Conservation (phyloP, 2,329 filamentous ascomycete species). For the Blastomyces percursus region DNA sequence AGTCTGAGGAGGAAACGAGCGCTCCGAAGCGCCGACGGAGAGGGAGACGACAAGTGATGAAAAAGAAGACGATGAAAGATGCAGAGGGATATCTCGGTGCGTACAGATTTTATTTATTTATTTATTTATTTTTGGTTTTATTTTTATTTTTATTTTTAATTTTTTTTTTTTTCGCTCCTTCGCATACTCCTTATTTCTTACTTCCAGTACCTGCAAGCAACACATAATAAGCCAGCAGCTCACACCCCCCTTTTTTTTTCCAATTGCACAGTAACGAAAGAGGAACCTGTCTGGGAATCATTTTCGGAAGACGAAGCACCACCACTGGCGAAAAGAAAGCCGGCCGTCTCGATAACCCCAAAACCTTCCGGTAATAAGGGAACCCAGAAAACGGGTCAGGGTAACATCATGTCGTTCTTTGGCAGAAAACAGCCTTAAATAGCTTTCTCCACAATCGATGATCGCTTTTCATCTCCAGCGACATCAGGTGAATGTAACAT, state of each 20-base stretch:
- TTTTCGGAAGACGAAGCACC: constrained; percentile 79
- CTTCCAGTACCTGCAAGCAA: background rate
- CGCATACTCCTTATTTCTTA: background rate
- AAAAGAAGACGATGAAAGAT: constrained; percentile 77
- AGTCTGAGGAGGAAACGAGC: constrained; percentile 40
- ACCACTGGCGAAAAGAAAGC: constrained; percentile 38
- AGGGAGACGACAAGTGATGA: constrained; percentile 69
- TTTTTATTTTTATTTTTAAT: too few relatives aligned
- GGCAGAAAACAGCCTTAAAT: constrained; percentile 53
- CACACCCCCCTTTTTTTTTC: background rate
- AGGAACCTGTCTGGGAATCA: constrained; percentile 78
- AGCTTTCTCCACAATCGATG: background rate
- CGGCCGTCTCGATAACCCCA: constrained; percentile 32
- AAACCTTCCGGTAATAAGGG: constrained; percentile 45
- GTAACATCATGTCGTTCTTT: constrained; percentile 89
- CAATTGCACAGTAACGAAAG: constrained; percentile 58
- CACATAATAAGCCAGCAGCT: background rate
- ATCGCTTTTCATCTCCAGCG: background rate
- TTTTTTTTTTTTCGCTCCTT: background rate
- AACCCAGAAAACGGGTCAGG: constrained; percentile 45
- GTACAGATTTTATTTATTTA: too few relatives aligned
- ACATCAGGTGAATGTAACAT: background rate
- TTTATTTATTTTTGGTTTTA: too few relatives aligned
- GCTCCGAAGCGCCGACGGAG: constrained; percentile 55
- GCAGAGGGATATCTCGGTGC: constrained; percentile 81